Base-by-base conservation (phyloP, 2,329 filamentous ascomycete species). In the Calonectria henricotiae region DNA sequence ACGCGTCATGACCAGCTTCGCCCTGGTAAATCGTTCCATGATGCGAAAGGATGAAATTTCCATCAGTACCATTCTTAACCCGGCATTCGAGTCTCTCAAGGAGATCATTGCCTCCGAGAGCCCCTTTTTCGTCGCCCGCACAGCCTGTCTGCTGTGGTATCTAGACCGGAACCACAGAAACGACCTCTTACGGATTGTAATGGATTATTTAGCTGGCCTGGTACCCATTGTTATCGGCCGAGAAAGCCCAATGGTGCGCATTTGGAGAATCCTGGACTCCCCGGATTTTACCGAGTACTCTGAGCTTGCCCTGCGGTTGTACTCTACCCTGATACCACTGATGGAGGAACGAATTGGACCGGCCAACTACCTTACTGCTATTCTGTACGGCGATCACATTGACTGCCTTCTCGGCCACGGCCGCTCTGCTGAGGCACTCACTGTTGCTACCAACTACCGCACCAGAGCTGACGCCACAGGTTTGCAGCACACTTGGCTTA, bases 141-240 rank as follows among this genome's bases (percentile, higher is more conserved):
- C 78, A n/a, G 75, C 80, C 2, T 81, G 79, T 39, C 74, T 82
- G n/a, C 62, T 82, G 9, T 81, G 80, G 79, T 82, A 81, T 30
- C 81, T 82, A 20, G 75, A 81, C 23, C 76, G 76, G 2, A 79
- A 81, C 60, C 76, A 80, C 67, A 79, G 79, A 32, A 75, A 79
- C 11, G 79, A 81, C 64, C 74, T 82, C 1, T 75, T 80, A 12
- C 73, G 75, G 3, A 71, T 82, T 15, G 78, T 82, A 20, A 74
- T 80, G 61, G 75, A 80, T 32, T 80, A 82, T 39, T 75, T 82
- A 11, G 69, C 74, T 12, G 74, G 72, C 20, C 67, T 82, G 35
- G 74, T 82, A 4, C 77, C 77, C 35, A 79, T 79, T 25, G 74
- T 82, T 1, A 66, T 82, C 8, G 79, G 79, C 0, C 74, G 70